Evolutionary conservation across 805 yeast species (phyloP), one percentile per base, ranked within the genome.

Genomic region (Saturnispora gosingensis): DNA sequence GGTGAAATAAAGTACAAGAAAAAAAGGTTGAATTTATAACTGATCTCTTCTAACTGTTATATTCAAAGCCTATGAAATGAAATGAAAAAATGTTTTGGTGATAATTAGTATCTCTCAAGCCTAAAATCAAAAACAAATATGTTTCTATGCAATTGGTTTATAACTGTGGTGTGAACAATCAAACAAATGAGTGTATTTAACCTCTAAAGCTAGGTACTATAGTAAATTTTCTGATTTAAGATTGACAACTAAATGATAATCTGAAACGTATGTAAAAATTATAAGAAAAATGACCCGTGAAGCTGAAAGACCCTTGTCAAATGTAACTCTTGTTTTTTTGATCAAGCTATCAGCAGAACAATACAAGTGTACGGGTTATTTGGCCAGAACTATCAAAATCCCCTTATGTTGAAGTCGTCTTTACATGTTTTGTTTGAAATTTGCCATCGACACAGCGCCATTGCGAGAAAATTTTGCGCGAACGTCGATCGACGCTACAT

Each of bases 131-230:
- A 27, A 43, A 43, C 35, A 43, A 25, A 16, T 18, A 35, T 16
- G 32, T 22, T 15, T 47, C 27, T 24, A 47, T 47, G 50, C 50
- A 47, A 40, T 16, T 28, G n/a, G 11, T 47, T 38, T 27, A 38
- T 47, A 11, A 43, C 40, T 47, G 25, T 20, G 39, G 39, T 47
- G 40, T 40, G 15, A 32, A 32, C 50, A 48, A 34, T 48, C 50
- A 48, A 48, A 30, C 35, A 24, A 48, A 48, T 48, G 50, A 48
- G 43, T 48, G 50, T 22, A 48, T 32, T 48, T 42, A 43, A 48
- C 43, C 30, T 27, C n/a, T 4, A 43, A 40, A 40, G 30, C 25
- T 22, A 24, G 30, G 18, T 40, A 22, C n/a, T 40, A 24, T 18
- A 20, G 9, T 39, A 11, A 39, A 39, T 18, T 15, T 24, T 10